Evolutionary conservation across 306 rosid species (phyloP), one percentile per base, ranked within the genome.

Genomic region (Aeschynomene evenia): DNA sequence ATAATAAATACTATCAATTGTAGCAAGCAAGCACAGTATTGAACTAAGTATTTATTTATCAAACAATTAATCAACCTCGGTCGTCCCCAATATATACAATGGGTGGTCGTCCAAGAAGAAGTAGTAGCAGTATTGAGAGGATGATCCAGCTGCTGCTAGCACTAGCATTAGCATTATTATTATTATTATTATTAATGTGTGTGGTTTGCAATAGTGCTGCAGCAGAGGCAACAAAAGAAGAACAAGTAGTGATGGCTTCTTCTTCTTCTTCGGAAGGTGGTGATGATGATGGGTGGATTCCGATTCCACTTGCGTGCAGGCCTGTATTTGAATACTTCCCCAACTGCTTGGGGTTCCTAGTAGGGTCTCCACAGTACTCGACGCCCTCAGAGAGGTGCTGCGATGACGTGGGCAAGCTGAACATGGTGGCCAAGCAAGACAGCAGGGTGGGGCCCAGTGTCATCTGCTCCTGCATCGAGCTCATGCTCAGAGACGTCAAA

Each of bases 391-490:
- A 1, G 49, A 68, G 70, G 58, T 83, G 84, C 21, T 83, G 82
- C 19, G 7, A 36, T 21, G 74, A 76, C 16, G 6, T 72, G 2
- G 58, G 1, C 11, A 72, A 55, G 18, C 68, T 83, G 0, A 75
- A 83, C 71, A 62, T 0, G 24, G 50, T 83, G 59, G 80, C 82
- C 14, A 22, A 42, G 13, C 60, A 52, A n/a, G n/a, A n/a, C n/a
- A n/a, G n/a, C 39, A 57, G 60, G 58, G 33, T 7, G 0, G 80
- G 80, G 4, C 82, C 77, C 0, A 58, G 9, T 40, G 16, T 13
- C n/a, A 72, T 80, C 26, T 77, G 82, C 54, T 21, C 57, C 50
- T 73, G 85, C 52, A 77, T 80, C 77, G 52, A 80, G 72, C 54
- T 26, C 37, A 72, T 51, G 77, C 55, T 63, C 33, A 79, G 63